A percentile compares a stretch with the other conserved stretches of the same genome.
Conservation (phyloP, 2,329 filamentous ascomycete species). For the Colletotrichum camelliae region DNA sequence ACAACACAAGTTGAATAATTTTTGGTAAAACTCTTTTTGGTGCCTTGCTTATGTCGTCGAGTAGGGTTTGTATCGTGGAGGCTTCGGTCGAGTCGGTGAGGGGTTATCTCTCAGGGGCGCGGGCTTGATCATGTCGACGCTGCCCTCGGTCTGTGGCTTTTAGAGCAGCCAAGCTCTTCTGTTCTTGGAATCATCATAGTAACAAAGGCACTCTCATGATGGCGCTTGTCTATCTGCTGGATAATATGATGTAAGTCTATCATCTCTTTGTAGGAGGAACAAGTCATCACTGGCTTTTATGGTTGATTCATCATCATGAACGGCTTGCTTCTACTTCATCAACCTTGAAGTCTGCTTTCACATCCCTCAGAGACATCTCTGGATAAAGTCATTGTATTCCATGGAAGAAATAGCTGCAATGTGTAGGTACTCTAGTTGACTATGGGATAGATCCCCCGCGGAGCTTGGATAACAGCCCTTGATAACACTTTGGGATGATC, state of each 20-base stretch:
- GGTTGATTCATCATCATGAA: neutral
- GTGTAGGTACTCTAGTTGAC: no score
- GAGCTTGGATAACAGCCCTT: neutral
- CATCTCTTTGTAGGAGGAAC: neutral
- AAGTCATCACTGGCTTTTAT: neutral
- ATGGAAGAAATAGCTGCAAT: no score
- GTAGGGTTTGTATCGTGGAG: neutral
- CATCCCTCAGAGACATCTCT: neutral
- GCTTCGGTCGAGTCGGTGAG: neutral
- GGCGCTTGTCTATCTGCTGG: neutral
- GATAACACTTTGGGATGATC: neutral
- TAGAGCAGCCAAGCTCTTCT: neutral
- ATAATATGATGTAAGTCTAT: neutral
- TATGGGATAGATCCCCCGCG: neutral
- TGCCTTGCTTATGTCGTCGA: neutral
- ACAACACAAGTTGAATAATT: neutral
- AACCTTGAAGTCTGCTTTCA: neutral
- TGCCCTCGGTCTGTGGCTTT: neutral
- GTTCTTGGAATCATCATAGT: neutral
- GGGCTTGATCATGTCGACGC: neutral
- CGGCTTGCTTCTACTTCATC: neutral
- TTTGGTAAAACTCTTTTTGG: fast-evolving
- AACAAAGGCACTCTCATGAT: neutral
- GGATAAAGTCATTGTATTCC: no score
- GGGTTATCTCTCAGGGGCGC: neutral